Evolutionary conservation across 2,329 filamentous ascomycete species (phyloP).

Genomic region (Claviceps quebecensis): DNA sequence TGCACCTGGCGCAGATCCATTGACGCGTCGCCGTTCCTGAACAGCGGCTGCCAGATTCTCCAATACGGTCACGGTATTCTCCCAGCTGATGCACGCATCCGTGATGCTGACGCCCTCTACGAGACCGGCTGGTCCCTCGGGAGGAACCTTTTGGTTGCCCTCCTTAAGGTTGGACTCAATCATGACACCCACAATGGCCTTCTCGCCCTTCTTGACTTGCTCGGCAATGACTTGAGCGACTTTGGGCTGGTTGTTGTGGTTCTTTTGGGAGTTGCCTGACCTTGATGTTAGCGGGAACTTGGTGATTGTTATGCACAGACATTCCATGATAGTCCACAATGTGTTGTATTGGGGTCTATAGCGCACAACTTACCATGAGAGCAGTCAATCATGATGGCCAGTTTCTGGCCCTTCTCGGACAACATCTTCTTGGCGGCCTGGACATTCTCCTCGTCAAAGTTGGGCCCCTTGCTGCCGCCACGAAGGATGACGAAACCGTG

Average conservation of each 20-base stretch:
- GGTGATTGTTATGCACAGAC: too few relatives aligned
- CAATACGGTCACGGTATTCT: slow-evolving; percentile 64
- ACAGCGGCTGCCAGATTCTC: slow-evolving; percentile 80
- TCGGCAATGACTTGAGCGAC: slow-evolving; percentile 54
- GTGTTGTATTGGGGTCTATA: too few relatives aligned
- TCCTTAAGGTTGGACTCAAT: slow-evolving; percentile 97
- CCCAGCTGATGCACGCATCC: slow-evolving; percentile 93
- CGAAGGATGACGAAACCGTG: slow-evolving; percentile 95
- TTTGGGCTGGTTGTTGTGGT: slow-evolving; percentile 94
- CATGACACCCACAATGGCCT: slow-evolving; percentile 89
- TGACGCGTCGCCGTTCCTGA: slow-evolving; percentile 51
- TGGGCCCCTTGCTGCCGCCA: slow-evolving; percentile 82
- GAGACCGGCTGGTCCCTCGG: slow-evolving; percentile 62
- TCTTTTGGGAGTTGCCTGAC: slow-evolving; percentile 85
- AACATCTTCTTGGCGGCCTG: slow-evolving; percentile 65
- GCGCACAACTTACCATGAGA: slow-evolving; percentile 60
- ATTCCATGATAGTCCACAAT: too few relatives aligned
- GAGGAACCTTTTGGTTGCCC: slow-evolving; percentile 73
- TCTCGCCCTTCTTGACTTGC: slow-evolving; percentile 77
- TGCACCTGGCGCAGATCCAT: slow-evolving; percentile 21
- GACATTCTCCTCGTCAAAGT: slow-evolving; percentile 81
- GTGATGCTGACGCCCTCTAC: slow-evolving; percentile 91
- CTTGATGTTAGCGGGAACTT: neutral
- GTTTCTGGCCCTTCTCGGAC: slow-evolving; percentile 66
- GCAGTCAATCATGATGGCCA: slow-evolving; percentile 96